Conservation (phyloP, 306 rosid species). For the Prunus mongolica region DNA sequence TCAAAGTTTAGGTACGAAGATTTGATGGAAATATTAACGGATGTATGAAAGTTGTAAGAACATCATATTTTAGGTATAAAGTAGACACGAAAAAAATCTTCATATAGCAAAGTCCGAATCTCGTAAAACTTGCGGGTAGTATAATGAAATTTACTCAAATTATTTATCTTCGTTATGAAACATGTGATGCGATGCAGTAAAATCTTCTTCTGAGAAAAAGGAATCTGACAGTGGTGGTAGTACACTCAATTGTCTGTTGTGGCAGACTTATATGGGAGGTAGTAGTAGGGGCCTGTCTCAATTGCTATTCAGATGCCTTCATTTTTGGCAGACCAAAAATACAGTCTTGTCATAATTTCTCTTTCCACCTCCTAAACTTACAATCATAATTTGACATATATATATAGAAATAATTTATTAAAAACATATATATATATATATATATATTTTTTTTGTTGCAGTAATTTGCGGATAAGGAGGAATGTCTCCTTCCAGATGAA, state of each 20-base stretch:
- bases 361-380: conserved; percentile 1
- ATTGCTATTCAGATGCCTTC: conserved; percentile 23
- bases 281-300: conserved; percentile 31
- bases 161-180: neutral
- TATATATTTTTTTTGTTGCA: too few species aligned
- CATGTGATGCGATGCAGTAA: neutral
- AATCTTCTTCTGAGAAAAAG: neutral
- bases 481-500: too few species aligned
- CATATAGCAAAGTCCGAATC: too few species aligned
- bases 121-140: fast-evolving
- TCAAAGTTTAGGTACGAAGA: too few species aligned
- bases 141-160: neutral
- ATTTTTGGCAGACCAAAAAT: conserved; percentile 31
- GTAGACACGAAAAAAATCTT: too few species aligned
- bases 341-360: conserved; percentile 34
- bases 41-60: too few species aligned
- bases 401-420: too few species aligned
- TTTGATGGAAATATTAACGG: too few species aligned
- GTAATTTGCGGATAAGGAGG: too few species aligned
- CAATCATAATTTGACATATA: too few species aligned
- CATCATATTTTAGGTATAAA: fast-evolving
- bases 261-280: conserved; percentile 22
- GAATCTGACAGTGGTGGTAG: conserved; percentile 16
- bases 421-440: too few species aligned
- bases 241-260: conserved; percentile 22